These are phyloP conservation scores for Stagonosporopsis tanaceti DNA, from an alignment of 2,329 filamentous ascomycete species.

Conservation along the genomic window DNA sequence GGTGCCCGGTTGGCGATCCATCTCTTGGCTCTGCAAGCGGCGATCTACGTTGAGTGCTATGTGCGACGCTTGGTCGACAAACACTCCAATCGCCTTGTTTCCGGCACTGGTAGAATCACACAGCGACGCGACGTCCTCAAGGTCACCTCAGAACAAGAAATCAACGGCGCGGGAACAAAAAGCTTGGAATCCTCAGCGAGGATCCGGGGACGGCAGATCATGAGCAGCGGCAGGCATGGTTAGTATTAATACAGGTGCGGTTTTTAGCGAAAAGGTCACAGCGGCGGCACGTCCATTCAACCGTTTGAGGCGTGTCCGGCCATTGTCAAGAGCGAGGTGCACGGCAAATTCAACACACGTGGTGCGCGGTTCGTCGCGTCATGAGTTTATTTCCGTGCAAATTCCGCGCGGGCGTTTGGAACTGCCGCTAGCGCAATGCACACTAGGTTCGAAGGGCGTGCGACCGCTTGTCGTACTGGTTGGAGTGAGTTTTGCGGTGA, in stretches of 20 bases:
- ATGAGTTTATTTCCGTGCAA: conserved; percentile 11
- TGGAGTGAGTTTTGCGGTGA: background rate
- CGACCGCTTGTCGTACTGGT: background rate
- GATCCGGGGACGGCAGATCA: conserved; percentile 1
- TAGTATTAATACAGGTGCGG: background rate
- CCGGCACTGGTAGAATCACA: background rate
- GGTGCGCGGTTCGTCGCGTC: conserved; percentile 4
- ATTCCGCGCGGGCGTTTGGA: conserved; percentile 13
- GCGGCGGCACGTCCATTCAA: conserved; percentile 13
- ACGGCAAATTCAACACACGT: conserved; percentile 8
- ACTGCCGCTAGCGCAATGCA: conserved; percentile 8
- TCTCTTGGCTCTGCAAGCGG: conserved; percentile 1
- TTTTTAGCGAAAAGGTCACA: conserved; percentile 4
- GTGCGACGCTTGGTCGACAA: background rate
- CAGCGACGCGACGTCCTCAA: background rate
- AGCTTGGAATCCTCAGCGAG: background rate
- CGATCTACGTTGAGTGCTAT: background rate
- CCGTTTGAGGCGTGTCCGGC: conserved; percentile 19
- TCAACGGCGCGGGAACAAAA: background rate
- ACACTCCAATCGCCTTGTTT: too few species aligned
- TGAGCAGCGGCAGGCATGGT: background rate
- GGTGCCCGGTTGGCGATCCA: conserved; percentile 10
- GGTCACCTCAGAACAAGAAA: background rate
- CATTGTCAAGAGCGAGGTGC: conserved; percentile 18
- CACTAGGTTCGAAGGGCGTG: background rate